Evolutionary conservation across 352 stramenopile genomes (phyloP), one percentile per base, ranked within the genome.

Genomic region (Phytopythium ostracodes): DNA sequence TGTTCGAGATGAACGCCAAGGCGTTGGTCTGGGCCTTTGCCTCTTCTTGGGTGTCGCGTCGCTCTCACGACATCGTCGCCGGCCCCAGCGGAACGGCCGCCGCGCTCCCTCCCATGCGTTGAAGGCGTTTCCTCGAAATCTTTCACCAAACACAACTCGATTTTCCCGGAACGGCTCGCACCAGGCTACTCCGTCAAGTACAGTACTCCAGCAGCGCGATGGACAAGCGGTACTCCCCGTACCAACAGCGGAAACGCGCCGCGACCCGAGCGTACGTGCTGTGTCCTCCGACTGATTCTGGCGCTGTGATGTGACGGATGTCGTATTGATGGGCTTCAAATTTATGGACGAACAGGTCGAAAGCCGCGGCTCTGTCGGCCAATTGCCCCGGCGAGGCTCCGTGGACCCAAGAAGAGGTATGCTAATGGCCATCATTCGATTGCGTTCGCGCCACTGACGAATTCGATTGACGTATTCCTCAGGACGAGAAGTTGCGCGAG

Each of bases 401-500:
- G 33, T 87, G 77, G 77, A 76, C 71, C 25, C 33, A 64, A 20
- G 71, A 87, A 54, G 75, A 87, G 71, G 77, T 87, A 61, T 47
- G 33, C 5, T 27, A 9, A 50, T 17, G 6, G n/a, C 12, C n/a
- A 50, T 4, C 43, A 31, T 27, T 22, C 8, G 14, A 3, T 1
- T 50, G n/a, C n/a, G n/a, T n/a, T n/a, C n/a, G n/a, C 9, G 31
- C 43, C n/a, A 27, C 6, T 11, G 5, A 18, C 18, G 43, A 50
- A 25, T n/a, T 50, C n/a, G 8, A 15, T 50, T 6, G 18, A 8
- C 18, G 44, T 4, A 25, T 20, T 18, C 11, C 4, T 6, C 54
- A 93, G 82, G 87, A 95, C 64, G 71, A 89, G 20, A 61, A 76
- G 22, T 77, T 95, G 58, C 84, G 84, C 22, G 69, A 74, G 20